A percentile compares a stretch with the other conserved stretches of the same genome.
Evolutionary conservation across 371 early-diverging fungal species (phyloP).

Genomic region (Rhizopus sp.): DNA sequence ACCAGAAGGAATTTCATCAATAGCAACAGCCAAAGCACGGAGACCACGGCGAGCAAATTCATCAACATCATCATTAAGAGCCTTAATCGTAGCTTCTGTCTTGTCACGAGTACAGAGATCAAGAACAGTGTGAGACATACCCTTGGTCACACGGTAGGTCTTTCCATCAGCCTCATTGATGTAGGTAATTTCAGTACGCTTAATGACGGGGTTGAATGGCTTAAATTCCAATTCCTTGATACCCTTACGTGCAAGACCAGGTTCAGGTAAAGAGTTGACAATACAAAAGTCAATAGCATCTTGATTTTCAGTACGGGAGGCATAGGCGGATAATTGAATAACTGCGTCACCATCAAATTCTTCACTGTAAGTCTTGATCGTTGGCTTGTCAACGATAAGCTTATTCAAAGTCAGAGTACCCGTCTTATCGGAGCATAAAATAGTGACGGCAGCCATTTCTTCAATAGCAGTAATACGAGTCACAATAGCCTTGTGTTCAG

Average conservation of each 20-base stretch:
- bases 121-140: conserved; percentile 73
- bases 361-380: conserved; percentile 62
- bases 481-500: conserved; percentile 90
- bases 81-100: conserved; percentile 54
- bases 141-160: conserved; percentile 69
- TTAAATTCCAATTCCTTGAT: conserved; percentile 71
- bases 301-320: conserved; percentile 69
- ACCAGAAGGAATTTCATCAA: conserved; percentile 60
- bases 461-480: conserved; percentile 87
- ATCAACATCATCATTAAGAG: conserved; percentile 66
- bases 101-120: conserved; percentile 72
- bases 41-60: conserved; percentile 81
- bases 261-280: conserved; percentile 63
- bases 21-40: conserved; percentile 78
- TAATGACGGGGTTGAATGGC: conserved; percentile 87
- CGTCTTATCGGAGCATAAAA: conserved; percentile 96
- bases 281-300: conserved; percentile 80
- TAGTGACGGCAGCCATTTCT: conserved; percentile 88
- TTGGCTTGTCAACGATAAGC: conserved; percentile 70
- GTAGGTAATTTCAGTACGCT: conserved; percentile 84
- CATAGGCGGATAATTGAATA: conserved; percentile 64
- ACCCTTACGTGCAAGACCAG: conserved; percentile 61
- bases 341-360: conserved; percentile 57
- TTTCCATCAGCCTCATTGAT: conserved; percentile 58
- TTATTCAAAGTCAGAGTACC: conserved; percentile 95